Conservation (phyloP, 1,284 basidiomycete species). For the Meripilus lineatus region DNA sequence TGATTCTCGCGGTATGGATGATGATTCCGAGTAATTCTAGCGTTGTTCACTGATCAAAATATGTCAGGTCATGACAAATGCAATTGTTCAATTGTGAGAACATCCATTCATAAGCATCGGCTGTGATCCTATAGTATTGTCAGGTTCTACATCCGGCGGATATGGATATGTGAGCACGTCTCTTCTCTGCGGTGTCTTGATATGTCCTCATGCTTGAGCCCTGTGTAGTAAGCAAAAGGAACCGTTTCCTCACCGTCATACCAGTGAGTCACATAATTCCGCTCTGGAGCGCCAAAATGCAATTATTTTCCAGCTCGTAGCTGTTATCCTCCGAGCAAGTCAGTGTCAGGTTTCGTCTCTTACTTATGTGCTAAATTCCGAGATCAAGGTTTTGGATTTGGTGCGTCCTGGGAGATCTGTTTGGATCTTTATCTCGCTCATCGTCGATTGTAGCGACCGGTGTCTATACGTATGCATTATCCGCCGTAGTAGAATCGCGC, state of each 20-base stretch:
- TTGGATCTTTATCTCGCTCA: background rate
- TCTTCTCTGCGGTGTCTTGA: background rate
- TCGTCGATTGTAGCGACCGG: background rate
- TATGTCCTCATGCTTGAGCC: background rate
- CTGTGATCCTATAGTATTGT: too few relatives aligned
- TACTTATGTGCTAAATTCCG: too few relatives aligned
- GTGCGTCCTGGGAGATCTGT: too few relatives aligned
- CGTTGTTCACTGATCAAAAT: too few relatives aligned
- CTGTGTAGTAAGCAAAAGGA: conserved; percentile 2
- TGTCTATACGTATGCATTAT: background rate
- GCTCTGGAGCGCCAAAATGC: background rate
- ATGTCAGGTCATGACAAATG: too few relatives aligned
- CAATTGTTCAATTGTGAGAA: too few relatives aligned
- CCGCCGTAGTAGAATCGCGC: background rate
- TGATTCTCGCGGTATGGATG: too few relatives aligned
- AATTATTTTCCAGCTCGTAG: background rate
- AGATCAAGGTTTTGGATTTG: too few relatives aligned
- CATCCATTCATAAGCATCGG: too few relatives aligned
- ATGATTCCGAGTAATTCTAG: too few relatives aligned
- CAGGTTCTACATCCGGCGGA: conserved; percentile 7
- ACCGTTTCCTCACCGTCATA: background rate
- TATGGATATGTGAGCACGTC: conserved; percentile 3
- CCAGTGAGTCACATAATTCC: background rate
- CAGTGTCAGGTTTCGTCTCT: too few relatives aligned
- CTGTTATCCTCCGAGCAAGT: background rate